Evolutionary conservation across 73 alveolate species (phyloP).

Genomic region (Symbiodinium pilosum): DNA sequence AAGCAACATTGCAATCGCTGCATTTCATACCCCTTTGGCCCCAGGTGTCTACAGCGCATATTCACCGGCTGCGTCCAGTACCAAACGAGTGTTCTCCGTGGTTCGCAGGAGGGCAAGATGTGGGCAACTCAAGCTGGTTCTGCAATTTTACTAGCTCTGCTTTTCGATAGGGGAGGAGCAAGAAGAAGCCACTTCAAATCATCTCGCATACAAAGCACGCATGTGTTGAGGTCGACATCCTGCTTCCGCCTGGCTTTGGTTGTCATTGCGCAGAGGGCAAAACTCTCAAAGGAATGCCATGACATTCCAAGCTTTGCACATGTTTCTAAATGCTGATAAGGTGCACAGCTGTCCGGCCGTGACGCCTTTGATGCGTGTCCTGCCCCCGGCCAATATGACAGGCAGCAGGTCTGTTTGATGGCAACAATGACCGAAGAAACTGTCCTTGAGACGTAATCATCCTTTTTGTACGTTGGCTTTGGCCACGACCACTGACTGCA

Average conservation of each 20-base stretch:
- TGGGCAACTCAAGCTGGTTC: not conserved
- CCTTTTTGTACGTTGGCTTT: no score
- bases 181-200: not conserved
- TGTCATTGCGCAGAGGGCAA: constrained; percentile 54
- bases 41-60: constrained; percentile 70
- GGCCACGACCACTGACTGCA: not conserved
- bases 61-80: constrained; percentile 90
- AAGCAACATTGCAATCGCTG: no score
- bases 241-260: constrained; percentile 62
- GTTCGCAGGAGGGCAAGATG: constrained; percentile 37
- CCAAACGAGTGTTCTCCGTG: constrained; percentile 28
- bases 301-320: no score
- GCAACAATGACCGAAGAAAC: no score
- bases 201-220: not conserved
- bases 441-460: no score
- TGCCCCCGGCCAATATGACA: not conserved
- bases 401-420: not conserved
- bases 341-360: constrained; percentile 55
- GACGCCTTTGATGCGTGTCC: constrained; percentile 44
- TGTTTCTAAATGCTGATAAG: no score
- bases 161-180: no score
- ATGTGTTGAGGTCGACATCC: constrained; percentile 15
- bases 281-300: not conserved
- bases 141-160: no score
- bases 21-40: not conserved